phyloP scores from a whole-genome alignment of 2,329 filamentous ascomycete genomes.

The Graphilbum ipis-grandicollis region DNA sequence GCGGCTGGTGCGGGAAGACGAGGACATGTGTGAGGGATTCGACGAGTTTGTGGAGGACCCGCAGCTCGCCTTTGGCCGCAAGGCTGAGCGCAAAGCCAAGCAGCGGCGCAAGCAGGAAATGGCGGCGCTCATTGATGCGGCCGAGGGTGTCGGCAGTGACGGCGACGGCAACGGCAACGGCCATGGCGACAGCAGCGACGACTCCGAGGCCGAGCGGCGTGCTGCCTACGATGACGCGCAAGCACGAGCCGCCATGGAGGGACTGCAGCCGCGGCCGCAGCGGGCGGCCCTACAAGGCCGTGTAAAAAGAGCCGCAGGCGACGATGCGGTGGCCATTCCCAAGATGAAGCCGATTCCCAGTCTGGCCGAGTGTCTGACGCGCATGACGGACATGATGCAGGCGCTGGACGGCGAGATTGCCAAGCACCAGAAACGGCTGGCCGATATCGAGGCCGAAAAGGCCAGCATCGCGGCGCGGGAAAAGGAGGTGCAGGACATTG shows the following conservation, averaged over 20 bases:
- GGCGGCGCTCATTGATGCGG: slow-evolving; percentile 64
- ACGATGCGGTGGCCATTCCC: slow-evolving; percentile 22
- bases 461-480: slow-evolving; percentile 51
- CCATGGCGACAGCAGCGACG: slow-evolving; percentile 43
- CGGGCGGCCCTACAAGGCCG: too few species aligned
- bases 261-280: slow-evolving; percentile 23
- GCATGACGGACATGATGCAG: slow-evolving; percentile 42
- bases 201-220: slow-evolving; percentile 52
- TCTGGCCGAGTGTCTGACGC: slow-evolving; percentile 46
- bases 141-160: slow-evolving; percentile 45
- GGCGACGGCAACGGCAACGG: slow-evolving; percentile 46
- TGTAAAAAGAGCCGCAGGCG: slow-evolving; percentile 16
- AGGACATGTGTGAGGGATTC: slow-evolving; percentile 85
- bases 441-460: slow-evolving; percentile 51
- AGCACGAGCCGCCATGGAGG: slow-evolving; percentile 73
- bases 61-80: slow-evolving; percentile 57
- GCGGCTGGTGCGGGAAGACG: slow-evolving; percentile 67
- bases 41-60: slow-evolving; percentile 84
- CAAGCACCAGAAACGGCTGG: slow-evolving; percentile 43
- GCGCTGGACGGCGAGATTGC: slow-evolving; percentile 47
- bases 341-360: slow-evolving; percentile 65
- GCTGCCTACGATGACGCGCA: slow-evolving; percentile 80
- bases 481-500: slow-evolving; percentile 59
- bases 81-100: slow-evolving; percentile 57
- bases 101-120: slow-evolving; percentile 57